These are phyloP conservation scores for Hericium erinaceus DNA, from an alignment of 768 basidiomycete species.

Conservation along the genomic window DNA sequence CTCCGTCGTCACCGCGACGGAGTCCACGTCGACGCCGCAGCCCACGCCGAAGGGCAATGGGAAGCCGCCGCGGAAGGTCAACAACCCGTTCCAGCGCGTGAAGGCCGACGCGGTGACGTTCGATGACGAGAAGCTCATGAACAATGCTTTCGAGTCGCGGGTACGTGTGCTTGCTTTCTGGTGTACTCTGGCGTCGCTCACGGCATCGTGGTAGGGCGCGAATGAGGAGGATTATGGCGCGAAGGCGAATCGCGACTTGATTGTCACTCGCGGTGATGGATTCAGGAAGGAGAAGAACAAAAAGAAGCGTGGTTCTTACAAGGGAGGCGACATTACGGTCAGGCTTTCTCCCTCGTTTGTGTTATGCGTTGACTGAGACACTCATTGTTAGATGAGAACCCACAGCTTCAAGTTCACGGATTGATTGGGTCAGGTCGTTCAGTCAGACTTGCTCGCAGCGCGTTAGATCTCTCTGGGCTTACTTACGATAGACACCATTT, in stretches of 20 bases:
- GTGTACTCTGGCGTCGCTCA: background rate
- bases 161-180: constrained; percentile 30
- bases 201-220: constrained; percentile 38
- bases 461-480: no score
- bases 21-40: constrained; percentile 3
- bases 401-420: constrained; percentile 83
- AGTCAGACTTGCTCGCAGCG: no score
- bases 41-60: constrained; percentile 22
- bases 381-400: constrained; percentile 49
- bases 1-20: constrained; percentile 4
- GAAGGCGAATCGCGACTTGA: constrained; percentile 75
- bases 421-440: constrained; percentile 12
- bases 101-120: constrained; percentile 51
- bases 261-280: constrained; percentile 88
- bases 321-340: constrained; percentile 92
- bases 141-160: constrained; percentile 79
- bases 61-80: constrained; percentile 29
- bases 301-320: constrained; percentile 94
- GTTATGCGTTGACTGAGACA: background rate
- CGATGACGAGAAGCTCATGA: constrained; percentile 37
- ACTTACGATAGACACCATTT: no score
- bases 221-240: constrained; percentile 78
- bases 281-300: constrained; percentile 99
- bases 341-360: background rate
- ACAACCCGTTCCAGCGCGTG: constrained; percentile 74